Evolutionary conservation across 2,329 filamentous ascomycete species (phyloP).

Genomic region (Fusarium staphyleae): DNA sequence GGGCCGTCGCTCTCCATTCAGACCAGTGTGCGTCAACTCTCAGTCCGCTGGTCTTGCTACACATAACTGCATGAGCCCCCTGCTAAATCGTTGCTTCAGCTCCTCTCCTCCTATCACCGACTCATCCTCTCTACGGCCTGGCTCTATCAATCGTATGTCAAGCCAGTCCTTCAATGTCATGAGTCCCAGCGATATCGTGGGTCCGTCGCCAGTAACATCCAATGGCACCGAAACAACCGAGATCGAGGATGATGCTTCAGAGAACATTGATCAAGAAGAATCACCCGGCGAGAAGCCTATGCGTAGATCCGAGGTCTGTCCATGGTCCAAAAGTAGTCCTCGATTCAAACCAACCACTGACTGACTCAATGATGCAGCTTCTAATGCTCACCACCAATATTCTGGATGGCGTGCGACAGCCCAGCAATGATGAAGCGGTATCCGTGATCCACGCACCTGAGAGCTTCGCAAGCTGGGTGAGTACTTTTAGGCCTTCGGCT

Average conservation of each 20-base stretch:
- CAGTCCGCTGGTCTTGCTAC: neutral
- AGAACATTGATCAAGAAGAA: conserved; percentile 58
- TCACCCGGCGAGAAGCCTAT: conserved; percentile 13
- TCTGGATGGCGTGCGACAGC: conserved; percentile 63
- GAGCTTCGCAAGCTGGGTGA: conserved; percentile 81
- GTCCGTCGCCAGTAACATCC: conserved; percentile 84
- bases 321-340: neutral
- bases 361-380: conserved; percentile 47
- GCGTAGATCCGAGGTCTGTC: conserved; percentile 45
- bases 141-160: conserved; percentile 56
- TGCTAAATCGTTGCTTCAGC: conserved; percentile 35
- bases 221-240: conserved; percentile 84
- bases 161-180: conserved; percentile 61
- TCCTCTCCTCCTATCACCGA: conserved; percentile 51
- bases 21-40: conserved; percentile 56
- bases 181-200: conserved; percentile 74
- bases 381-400: conserved; percentile 64
- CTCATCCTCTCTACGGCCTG: conserved; percentile 59
- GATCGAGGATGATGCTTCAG: conserved; percentile 78
- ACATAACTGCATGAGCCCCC: neutral
- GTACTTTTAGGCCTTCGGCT: conserved; percentile 36
- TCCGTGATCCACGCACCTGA: conserved; percentile 92
- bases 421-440: conserved; percentile 76
- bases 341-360: conserved; percentile 16
- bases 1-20: conserved; percentile 56